Conservation (phyloP, 176 grass and related monocot genomes). For the Hordeum vulgare region MorexV3_pseudomolecules_assembly NC_058524.1:104056732-104057231, state of each 20-base stretch:
- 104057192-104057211: background rate
- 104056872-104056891: conserved; percentile 12
- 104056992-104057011: too few species aligned
- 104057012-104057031: background rate
- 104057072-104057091: conserved; percentile 57
- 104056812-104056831: background rate
- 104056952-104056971: too few species aligned
- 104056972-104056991: too few species aligned
- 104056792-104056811: background rate
- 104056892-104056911: conserved; percentile 18
- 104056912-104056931: conserved; percentile 26
- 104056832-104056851: conserved; percentile 25
- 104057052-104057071: conserved; percentile 73
- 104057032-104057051: background rate
- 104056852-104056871: conserved; percentile 15
- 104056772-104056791: background rate
- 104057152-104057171: too few species aligned
- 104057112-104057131: background rate
- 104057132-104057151: background rate
- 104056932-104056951: conserved; percentile 32
- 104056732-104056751: conserved; percentile 22
- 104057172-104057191: too few species aligned
- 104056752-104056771: conserved; percentile 19
- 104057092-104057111: conserved; percentile 63
- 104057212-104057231: background rate